Conservation (phyloP, 371 early-diverging fungal species). For the Coemansia sp. region DNA sequence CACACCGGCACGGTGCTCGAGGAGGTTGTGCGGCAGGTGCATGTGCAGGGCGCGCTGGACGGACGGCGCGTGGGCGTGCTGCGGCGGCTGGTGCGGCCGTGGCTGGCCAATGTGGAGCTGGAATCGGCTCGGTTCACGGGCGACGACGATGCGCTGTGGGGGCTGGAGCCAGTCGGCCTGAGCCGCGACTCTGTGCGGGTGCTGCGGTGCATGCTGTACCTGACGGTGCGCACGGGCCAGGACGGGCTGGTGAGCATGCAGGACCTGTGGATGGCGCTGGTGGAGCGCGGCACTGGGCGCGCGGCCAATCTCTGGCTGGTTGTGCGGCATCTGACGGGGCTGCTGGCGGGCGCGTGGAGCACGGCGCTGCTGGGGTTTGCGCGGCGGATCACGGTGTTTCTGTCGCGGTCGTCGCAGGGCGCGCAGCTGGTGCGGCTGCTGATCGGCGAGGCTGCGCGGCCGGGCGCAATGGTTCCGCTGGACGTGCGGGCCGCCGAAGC, state of each 20-base stretch:
- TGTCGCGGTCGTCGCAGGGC: conserved; percentile 34
- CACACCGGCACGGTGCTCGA: conserved; percentile 74
- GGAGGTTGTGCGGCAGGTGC: conserved; percentile 77
- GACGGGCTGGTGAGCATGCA: conserved; percentile 76
- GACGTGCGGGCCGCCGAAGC: conserved; percentile 1
- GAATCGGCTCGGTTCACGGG: conserved; percentile 57
- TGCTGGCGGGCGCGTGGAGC: conserved; percentile 23
- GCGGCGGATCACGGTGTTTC: conserved; percentile 31
- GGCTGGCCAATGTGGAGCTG: conserved; percentile 80
- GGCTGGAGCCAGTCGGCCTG: conserved; percentile 25
- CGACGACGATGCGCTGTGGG: conserved; percentile 17
- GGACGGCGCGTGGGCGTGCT: conserved; percentile 62
- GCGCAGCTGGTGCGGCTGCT: conserved; percentile 22
- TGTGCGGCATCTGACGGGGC: conserved; percentile 28
- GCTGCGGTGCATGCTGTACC: conserved; percentile 78
- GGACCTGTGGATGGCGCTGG: conserved; percentile 78
- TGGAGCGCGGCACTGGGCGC: conserved; percentile 40
- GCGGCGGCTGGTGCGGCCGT: conserved; percentile 75
- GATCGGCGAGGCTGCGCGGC: conserved; percentile 21
- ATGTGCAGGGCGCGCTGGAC: conserved; percentile 62
- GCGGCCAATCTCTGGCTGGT: conserved; percentile 32
- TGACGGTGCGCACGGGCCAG: conserved; percentile 82
- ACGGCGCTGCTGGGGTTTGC: conserved; percentile 19
- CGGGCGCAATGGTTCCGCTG: conserved; percentile 23
- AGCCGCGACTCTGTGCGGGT: conserved; percentile 66